Evolutionary conservation across 1,284 basidiomycete genomes (phyloP).

Genomic region (Phylloboletellus chloephorus): DNA sequence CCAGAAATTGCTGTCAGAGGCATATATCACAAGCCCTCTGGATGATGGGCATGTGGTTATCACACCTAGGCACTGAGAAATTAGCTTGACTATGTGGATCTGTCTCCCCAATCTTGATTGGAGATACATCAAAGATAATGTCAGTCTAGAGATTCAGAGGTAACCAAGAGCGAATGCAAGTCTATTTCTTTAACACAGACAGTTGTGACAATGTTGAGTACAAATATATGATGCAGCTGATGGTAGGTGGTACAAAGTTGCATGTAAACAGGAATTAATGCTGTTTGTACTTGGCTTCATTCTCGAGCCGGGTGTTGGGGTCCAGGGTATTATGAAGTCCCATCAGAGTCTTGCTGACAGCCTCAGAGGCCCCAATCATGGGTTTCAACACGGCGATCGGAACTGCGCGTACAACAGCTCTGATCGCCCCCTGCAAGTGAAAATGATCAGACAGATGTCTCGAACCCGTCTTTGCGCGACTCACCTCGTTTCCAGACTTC

Average conservation of each 20-base stretch:
- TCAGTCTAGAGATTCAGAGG: too few species aligned
- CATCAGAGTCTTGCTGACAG: slow-evolving; percentile 90
- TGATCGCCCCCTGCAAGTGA: slow-evolving; percentile 70
- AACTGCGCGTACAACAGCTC: slow-evolving; percentile 90
- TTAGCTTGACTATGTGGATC: background rate
- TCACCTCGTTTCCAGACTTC: slow-evolving; percentile 78
- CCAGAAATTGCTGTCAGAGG: slow-evolving; percentile 23
- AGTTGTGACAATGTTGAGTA: slow-evolving; percentile 5
- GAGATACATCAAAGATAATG: background rate
- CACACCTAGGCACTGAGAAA: slow-evolving; percentile 23
- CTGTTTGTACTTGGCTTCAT: slow-evolving; percentile 86
- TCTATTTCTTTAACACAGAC: background rate
- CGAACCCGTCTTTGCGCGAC: slow-evolving; percentile 16
- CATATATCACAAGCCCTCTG: slow-evolving; percentile 30
- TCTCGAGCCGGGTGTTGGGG: slow-evolving; percentile 71
- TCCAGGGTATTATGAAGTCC: slow-evolving; percentile 89
- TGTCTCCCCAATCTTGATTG: background rate
- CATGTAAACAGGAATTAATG: slow-evolving; percentile 35
- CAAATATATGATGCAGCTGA: slow-evolving; percentile 15
- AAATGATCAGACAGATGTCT: slow-evolving; percentile 1
- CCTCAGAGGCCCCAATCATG: slow-evolving; percentile 95
- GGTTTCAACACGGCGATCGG: slow-evolving; percentile 95
- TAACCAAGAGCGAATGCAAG: background rate
- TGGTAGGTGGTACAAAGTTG: slow-evolving; percentile 21
- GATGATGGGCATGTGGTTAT: slow-evolving; percentile 28